Base-by-base conservation (phyloP, 768 basidiomycete genomes). In the Leccinum aurantiacum region DNA sequence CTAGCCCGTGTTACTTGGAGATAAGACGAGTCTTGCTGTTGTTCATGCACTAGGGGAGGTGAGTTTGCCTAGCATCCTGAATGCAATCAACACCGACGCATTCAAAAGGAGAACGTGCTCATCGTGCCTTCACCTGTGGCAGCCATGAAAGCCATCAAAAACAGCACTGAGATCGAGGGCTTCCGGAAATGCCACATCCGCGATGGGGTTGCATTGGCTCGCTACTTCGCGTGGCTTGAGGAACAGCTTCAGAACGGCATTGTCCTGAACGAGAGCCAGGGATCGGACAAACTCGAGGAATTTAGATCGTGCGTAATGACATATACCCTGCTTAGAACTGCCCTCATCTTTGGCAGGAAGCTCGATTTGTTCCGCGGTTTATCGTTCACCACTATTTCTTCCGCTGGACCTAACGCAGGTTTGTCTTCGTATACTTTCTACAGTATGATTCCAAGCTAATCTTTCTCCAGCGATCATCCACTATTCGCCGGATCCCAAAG, bases 201-300 rank as follows among this genome's bases (percentile, higher is more conserved):
- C 10, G 96, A 98, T 72, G 95, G 96, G 1, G 86, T 82, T 1
- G 95, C 95, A 1, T 79, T 98, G 51, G 86, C 84, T 8, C 83
- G 88, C 14, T 99, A 98, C 75, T 98, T 98, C 66, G 81, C 93
- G 0, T 99, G 96, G 97, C 79, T 99, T 1, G 94, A 98, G 73
- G 90, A 94, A 62, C 83, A 88, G 63, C 77, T 98, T 17, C 72
- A 81, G 3, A 76, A 80, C 7, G 91, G 86, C 0, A 78, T 76
- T 17, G 80, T 78, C 59, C 60, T 95, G 60, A 87, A 82, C 46
- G 96, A 99, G 72, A 87, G 86, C 63, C 82, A 93, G 60, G 96
- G 84, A 13, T 89, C 95, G 1, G 83, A 85, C 65, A 78, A 87
- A 65, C 79, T 99, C 53, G 90, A 94, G 75, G 76, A 84, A 65